Base-by-base conservation (phyloP, 2,329 filamentous ascomycete genomes). In the Cercospora canescens region DNA sequence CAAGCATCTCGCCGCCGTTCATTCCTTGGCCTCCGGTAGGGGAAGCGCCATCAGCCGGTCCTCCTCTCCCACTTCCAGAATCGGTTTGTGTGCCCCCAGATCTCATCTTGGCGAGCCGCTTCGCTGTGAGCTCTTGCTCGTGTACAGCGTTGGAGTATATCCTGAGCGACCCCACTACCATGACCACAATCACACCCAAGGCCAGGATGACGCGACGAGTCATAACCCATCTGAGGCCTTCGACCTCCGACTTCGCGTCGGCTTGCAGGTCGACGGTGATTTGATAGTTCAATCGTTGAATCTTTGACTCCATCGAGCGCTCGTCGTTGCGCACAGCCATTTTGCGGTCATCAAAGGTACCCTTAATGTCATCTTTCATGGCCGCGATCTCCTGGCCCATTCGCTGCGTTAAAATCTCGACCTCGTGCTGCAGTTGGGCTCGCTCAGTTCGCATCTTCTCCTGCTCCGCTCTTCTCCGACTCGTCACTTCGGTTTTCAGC, bases 271-370 rank as follows among this genome's bases (percentile, higher is more conserved):
- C 86, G 34, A 97, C 93, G 24, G 92, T 96, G 78, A 99, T 98
- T 78, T 96, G 95, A 81, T 98, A 97, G 80, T 94, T 96, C 72
- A 98, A 86, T 81, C 97, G 91, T 83, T 97, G 94, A 69, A 93
- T 90, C 73, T 89, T 89, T 59, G 91, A 91, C 76, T 98, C 94
- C 75, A 92, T 90, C 6, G 85, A 85, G 76, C 93, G 89, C 79
- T 97, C 93, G 78, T 97, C 92, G 78, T 94, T 91, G 62, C 93
- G 84, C 1, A 96, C 93, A 2, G 88, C 87, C 91, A 98, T 96
- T 77, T 94, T 95, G 50, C 96, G 88, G 77, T 99, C 94, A 75
- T 98, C 94, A 77, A 98, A 97, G 85, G 97, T 91, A 64, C 93
- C 94, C 77, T 94, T 93, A n/a, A 98, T 85, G 63, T 94, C 92